A percentile compares a stretch with the other conserved stretches of the same genome.
These are phyloP conservation scores for Hemerocallis citrina DNA, from an alignment of 106 monocot species.

Conservation along the genomic window DNA sequence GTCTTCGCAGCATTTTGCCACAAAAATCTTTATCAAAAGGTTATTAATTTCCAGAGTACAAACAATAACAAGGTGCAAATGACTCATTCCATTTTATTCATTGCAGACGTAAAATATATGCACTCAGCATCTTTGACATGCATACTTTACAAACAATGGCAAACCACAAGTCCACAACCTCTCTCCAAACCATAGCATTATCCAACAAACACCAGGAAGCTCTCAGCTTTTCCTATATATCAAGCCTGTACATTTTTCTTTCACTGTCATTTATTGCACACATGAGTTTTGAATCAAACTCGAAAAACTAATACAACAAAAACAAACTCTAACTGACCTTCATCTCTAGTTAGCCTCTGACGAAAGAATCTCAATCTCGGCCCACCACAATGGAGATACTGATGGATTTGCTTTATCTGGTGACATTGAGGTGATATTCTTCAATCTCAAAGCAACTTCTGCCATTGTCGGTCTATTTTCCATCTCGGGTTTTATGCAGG, in stretches of 20 bases:
- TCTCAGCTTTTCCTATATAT: background rate
- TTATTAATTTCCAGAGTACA: no score
- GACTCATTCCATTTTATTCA: conserved; percentile 2
- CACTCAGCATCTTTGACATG: background rate
- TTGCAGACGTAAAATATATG: background rate
- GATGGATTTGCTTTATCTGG: conserved; percentile 27
- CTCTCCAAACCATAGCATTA: background rate
- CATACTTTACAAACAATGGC: background rate
- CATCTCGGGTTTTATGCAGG: conserved; percentile 26
- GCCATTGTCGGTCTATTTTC: conserved; percentile 16
- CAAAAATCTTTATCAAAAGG: no score
- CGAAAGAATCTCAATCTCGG: conserved; percentile 49
- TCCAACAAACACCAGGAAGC: background rate
- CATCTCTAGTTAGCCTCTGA: conserved; percentile 14
- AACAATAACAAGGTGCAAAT: no score
- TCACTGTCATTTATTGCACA: background rate
- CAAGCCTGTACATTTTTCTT: conserved; percentile 1
- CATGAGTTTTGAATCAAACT: background rate
- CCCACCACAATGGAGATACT: conserved; percentile 49
- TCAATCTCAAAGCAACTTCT: conserved; percentile 20
- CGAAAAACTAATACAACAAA: background rate
- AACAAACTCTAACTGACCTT: background rate
- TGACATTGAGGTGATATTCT: conserved; percentile 29
- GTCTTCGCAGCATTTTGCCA: no score
- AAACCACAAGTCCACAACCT: conserved; percentile 3